phyloP scores from a whole-genome alignment of 306 rosid species.

The Lathyrus aphaca region DNA sequence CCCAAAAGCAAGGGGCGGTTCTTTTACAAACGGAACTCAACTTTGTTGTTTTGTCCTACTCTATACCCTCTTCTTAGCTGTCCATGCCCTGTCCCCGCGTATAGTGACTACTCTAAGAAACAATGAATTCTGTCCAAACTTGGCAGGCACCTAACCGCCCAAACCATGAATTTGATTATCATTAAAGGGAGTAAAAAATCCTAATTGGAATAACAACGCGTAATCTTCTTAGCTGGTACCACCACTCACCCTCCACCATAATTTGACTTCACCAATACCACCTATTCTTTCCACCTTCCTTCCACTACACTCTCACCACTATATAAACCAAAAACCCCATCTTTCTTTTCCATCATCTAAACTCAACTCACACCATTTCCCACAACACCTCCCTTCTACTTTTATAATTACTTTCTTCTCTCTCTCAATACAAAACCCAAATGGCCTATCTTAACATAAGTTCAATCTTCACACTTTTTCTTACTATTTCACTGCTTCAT shows the following conservation, averaged over 20 bases:
- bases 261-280: conserved; percentile 12
- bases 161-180: not conserved
- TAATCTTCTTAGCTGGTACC: conserved; percentile 20
- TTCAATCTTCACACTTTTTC: not conserved
- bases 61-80: not conserved
- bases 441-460: too few relatives aligned
- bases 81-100: conserved; percentile 7
- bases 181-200: not conserved
- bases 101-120: not conserved
- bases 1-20: not conserved
- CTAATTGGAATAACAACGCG: conserved; percentile 9
- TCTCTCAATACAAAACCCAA: too few relatives aligned
- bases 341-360: not conserved
- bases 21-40: not conserved
- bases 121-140: not conserved
- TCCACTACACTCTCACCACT: not conserved
- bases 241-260: not conserved
- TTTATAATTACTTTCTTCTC: not conserved
- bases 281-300: not conserved
- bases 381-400: not conserved
- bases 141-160: not conserved
- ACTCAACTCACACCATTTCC: not conserved
- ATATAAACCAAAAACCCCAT: not conserved
- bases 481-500: conserved; percentile 39
- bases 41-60: not conserved